Conservation (phyloP, 2,329 filamentous ascomycete genomes). For the Talaromyces sp. region DNA sequence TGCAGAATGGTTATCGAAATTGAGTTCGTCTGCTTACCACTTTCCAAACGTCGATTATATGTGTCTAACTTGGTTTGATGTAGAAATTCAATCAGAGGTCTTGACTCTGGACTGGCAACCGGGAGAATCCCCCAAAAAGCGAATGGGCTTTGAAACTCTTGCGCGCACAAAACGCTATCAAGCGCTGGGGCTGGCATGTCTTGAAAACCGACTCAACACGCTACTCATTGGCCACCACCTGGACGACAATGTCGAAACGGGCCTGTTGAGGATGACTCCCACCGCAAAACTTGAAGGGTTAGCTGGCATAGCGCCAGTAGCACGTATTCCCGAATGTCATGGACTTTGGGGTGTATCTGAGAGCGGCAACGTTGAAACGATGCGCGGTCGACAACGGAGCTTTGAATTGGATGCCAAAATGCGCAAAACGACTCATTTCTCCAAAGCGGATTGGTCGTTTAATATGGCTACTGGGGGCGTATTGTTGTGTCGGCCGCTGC, state of each 20-base stretch:
- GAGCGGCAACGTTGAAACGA: slow-evolving; percentile 55
- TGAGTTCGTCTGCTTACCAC: slow-evolving; percentile 36
- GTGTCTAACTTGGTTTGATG: neutral
- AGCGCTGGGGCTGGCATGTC: slow-evolving; percentile 62
- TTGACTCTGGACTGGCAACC: slow-evolving; percentile 53
- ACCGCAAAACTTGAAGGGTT: slow-evolving; percentile 70
- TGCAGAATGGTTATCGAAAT: slow-evolving; percentile 40
- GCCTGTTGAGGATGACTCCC: slow-evolving; percentile 71
- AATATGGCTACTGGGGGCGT: slow-evolving; percentile 35
- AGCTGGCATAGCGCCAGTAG: slow-evolving; percentile 62
- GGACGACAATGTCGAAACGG: slow-evolving; percentile 88
- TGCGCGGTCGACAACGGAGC: slow-evolving; percentile 37
- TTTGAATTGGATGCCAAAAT: slow-evolving; percentile 6
- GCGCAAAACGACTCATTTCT: neutral
- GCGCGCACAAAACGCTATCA: slow-evolving; percentile 74
- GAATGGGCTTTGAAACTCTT: slow-evolving; percentile 69
- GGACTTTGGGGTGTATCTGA: slow-evolving; percentile 68
- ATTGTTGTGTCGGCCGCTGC: slow-evolving; percentile 37
- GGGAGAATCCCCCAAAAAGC: slow-evolving; percentile 35
- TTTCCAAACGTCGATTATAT: neutral
- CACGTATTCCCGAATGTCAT: slow-evolving; percentile 78
- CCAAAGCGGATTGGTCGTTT: neutral
- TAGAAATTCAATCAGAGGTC: slow-evolving; percentile 36
- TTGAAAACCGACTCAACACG: slow-evolving; percentile 49
- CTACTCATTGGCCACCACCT: slow-evolving; percentile 81